Base-by-base conservation (phyloP, 2,329 filamentous ascomycete species). In the Rhytidhysteron rufulum region DNA sequence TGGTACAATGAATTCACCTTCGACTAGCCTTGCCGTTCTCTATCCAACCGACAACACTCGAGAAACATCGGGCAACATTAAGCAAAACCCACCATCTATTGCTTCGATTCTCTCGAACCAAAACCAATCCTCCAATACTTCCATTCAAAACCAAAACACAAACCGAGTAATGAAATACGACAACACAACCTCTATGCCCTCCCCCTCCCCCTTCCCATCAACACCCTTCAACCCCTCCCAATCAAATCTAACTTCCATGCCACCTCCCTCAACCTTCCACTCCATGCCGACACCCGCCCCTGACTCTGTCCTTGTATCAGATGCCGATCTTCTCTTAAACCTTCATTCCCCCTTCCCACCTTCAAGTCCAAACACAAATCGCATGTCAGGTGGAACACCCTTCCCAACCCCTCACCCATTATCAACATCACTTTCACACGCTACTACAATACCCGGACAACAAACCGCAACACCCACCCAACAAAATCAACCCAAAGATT, bases 1-100 rank as follows among this genome's bases (percentile, higher is more conserved):
- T 0, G 88, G 88, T 11, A 91, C 85, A 2, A 89, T 87, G 40
- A 88, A 94, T 55, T 93, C 87, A 3, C 85, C 87, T 1, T 89
- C 82, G 47, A 88, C 88, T 0, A 93, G 87, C 56, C 70, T 95
- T 4, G 90, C 88, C 1, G 77, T 91, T 41, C 79, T 94, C 57
- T 94, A 88, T 58, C 82, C 86, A 44, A 82, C 74, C 41, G 67
- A 69, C 17, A 56, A 53, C 48, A 49, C 54, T 50, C 31, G 40
- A 61, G 40, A 50, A 54, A 40, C 56, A 63, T 1, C 56, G 53
- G 19, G 53, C 41, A 7, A 57, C 42, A 31, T 30, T 8, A 16
- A 35, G 18, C 4, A 7, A 20, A 30, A 11, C 29, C 18, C 16
- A 11, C 51, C 58, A 2, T 61, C 62, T 1, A 60, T 63, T 13